Evolutionary conservation across 225 moss, liverwort and hornwort genomes (phyloP).

Genomic region (Ulota crispa): DNA sequence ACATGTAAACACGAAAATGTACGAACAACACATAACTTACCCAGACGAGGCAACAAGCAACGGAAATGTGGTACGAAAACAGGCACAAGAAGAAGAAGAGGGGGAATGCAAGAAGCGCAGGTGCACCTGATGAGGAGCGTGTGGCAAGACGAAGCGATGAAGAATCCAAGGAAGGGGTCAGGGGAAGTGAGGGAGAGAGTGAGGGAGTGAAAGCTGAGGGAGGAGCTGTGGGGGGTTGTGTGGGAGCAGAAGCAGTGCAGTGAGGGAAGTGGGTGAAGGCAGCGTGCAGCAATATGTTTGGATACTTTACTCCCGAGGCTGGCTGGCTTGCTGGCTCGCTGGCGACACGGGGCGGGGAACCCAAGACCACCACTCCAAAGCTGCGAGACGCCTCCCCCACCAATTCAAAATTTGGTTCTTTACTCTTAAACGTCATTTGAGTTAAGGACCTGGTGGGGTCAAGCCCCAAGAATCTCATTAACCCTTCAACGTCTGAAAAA

Average conservation of each 20-base stretch:
- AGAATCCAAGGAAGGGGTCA: too few relatives aligned
- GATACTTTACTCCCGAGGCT: neutral
- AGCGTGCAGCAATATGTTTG: neutral
- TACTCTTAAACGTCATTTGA: neutral
- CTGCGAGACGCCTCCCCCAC: neutral
- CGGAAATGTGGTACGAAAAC: neutral
- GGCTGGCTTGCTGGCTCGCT: neutral
- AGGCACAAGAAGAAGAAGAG: neutral
- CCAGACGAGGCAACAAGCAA: neutral
- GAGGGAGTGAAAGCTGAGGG: too few relatives aligned
- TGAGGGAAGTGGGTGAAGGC: neutral
- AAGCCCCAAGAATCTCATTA: too few relatives aligned
- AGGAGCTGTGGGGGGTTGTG: too few relatives aligned
- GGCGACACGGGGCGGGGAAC: neutral
- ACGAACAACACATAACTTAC: too few relatives aligned
- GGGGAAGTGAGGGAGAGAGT: neutral
- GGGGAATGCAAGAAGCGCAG: neutral
- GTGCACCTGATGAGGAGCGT: neutral
- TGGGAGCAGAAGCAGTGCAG: too few relatives aligned
- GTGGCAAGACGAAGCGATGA: neutral
- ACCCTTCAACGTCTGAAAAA: too few relatives aligned
- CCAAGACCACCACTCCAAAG: neutral
- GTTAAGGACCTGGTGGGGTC: too few relatives aligned
- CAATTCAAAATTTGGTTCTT: neutral
- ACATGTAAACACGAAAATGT: too few relatives aligned